phyloP scores from a whole-genome alignment of 1,284 basidiomycete species.

The Microbotryomycetes sp. region DNA sequence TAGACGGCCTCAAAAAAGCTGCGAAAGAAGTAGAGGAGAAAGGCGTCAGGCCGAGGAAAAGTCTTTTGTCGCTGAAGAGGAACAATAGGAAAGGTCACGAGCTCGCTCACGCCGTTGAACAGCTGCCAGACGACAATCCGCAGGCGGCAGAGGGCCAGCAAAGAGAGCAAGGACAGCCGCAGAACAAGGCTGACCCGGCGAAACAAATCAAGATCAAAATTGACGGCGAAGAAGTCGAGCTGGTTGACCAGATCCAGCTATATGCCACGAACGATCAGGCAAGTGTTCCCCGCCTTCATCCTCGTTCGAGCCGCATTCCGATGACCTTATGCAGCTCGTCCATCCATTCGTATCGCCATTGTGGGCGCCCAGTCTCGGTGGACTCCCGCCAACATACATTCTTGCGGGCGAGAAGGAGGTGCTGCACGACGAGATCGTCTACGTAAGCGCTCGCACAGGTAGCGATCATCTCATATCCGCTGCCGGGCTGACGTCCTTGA shows the following conservation, averaged over 20 bases:
- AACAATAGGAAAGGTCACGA: slow-evolving; percentile 9
- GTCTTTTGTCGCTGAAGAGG: not conserved
- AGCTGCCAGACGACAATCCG: slow-evolving; percentile 7
- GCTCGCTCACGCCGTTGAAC: slow-evolving; percentile 14
- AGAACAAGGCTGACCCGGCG: slow-evolving; percentile 19
- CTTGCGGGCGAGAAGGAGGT: slow-evolving; percentile 88
- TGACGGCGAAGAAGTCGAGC: slow-evolving; percentile 30
- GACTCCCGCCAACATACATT: slow-evolving; percentile 77
- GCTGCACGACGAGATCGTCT: slow-evolving; percentile 84
- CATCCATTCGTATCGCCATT: slow-evolving; percentile 78
- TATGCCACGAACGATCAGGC: slow-evolving; percentile 82
- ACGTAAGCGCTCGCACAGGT: slow-evolving; percentile 48
- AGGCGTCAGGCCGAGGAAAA: not conserved
- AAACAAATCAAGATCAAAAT: slow-evolving; percentile 24
- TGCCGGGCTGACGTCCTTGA: not conserved
- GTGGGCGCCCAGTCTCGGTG: slow-evolving; percentile 71
- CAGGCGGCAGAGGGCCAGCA: slow-evolving; percentile 3
- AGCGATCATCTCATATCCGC: not conserved
- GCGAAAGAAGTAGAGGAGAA: slow-evolving; percentile 1
- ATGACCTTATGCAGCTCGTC: slow-evolving; percentile 5
- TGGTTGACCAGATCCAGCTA: slow-evolving; percentile 64
- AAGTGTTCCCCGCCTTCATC: slow-evolving; percentile 39
- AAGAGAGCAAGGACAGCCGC: not conserved
- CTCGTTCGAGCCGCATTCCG: not conserved
- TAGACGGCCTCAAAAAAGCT: slow-evolving; percentile 53